Evolutionary conservation across 495 filamentous ascomycete species (phyloP), one percentile per base, ranked within the genome.

Genomic region (Aspergillus incahuasiensis): DNA sequence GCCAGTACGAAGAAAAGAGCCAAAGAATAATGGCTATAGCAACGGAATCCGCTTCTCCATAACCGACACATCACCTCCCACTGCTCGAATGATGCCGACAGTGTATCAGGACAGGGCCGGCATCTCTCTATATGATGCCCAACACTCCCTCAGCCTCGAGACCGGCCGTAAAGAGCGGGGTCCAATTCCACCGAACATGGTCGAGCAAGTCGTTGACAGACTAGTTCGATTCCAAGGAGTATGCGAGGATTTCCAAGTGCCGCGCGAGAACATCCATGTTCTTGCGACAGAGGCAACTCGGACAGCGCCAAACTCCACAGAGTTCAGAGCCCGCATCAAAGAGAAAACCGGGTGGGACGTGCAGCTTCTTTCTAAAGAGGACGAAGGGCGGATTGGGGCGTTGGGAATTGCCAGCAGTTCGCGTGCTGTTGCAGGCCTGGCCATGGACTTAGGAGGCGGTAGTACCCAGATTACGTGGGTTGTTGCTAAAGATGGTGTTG

Each of bases 21-120:
- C 6, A 0, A 7, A 18, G 18, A 45, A 24, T 40, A 40, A 47
- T 43, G 12, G 18, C 13, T 19, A 18, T 24, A 95, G 91, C 75
- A 96, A 96, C 78, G 91, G 90, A 56, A 91, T 96, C 61, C 90
- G 91, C 41, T 94, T 95, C 77, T 92, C 88, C 15, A 90, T 96
- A 54, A 86, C 90, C 16, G 82, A 88, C 55, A 77, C 92, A 32
- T 79, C 84, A 0, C 86, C 86, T 6, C 81, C 85, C 3, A 81
- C 73, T 6, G 72, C 84, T 12, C 83, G 91, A 13, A 79, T 89
- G 32, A 79, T 95, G 52, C 86, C 78, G 32, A 90, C 84, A 39
- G 41, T 95, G 54, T 94, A 88, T 68, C 82, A 83, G 59, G 83
- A 90, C 66, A 83, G 91, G 15, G 82, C 80, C 6, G 80, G 76